Percentiles rank a stretch among this genome's conserved stretches.
These are phyloP conservation scores for Wickerhamomyces bisporus DNA, from an alignment of 805 yeast species.

Conservation along the genomic window DNA sequence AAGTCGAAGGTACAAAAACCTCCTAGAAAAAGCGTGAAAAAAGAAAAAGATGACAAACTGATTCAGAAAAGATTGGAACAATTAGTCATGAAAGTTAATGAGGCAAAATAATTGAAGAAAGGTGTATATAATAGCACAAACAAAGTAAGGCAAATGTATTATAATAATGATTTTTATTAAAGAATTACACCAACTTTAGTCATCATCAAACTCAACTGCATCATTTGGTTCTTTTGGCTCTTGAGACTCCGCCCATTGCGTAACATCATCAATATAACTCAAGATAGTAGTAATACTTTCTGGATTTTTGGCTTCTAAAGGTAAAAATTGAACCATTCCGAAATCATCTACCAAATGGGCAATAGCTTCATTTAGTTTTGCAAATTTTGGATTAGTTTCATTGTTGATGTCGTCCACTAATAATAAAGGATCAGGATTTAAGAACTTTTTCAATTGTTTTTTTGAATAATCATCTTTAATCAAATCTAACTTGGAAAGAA, in stretches of 20 bases:
- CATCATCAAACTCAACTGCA: conserved; percentile 59
- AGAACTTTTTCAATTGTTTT: conserved; percentile 72
- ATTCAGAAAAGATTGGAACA: conserved; percentile 19
- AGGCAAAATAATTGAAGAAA: conserved; percentile 9
- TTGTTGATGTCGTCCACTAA: conserved; percentile 46
- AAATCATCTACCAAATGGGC: conserved; percentile 93
- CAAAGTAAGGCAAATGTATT: too few species aligned
- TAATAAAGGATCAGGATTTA: conserved; percentile 88
- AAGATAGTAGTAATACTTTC: conserved; percentile 77
- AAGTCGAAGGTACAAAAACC: conserved; percentile 4
- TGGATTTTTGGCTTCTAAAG: conserved; percentile 74
- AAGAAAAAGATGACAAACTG: conserved; percentile 9
- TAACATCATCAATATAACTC: conserved; percentile 91
- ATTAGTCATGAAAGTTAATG: conserved; percentile 17
- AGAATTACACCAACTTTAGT: conserved; percentile 21
- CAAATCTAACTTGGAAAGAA: conserved; percentile 81
- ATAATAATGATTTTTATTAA: conserved; percentile 2
- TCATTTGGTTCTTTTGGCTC: conserved; percentile 96
- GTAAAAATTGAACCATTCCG: conserved; percentile 97
- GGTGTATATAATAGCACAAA: too few species aligned
- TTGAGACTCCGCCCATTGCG: conserved; percentile 96
- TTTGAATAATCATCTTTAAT: conserved; percentile 73
- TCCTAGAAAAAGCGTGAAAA: conserved; percentile 7
- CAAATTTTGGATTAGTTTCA: conserved; percentile 56
- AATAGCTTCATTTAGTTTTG: conserved; percentile 69